These are phyloP conservation scores for Starmerella ratchasimensis DNA, from an alignment of 805 yeast genomes.

Conservation along the genomic window DNA sequence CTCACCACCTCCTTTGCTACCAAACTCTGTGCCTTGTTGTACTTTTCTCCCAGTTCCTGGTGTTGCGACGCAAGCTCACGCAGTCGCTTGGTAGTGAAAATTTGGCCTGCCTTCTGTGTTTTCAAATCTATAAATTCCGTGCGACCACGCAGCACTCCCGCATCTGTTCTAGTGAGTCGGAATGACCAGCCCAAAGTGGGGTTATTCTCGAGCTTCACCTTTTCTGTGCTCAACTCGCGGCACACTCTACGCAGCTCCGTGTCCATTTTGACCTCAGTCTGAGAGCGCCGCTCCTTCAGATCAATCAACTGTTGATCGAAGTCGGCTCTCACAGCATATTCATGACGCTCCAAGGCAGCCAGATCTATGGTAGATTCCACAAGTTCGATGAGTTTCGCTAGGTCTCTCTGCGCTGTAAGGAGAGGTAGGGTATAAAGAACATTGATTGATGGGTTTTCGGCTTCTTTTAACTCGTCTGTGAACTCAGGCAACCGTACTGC, in stretches of 20 bases:
- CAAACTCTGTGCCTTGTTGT: slow-evolving; percentile 59
- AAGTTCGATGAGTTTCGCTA: slow-evolving; percentile 62
- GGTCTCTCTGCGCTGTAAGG: slow-evolving; percentile 34
- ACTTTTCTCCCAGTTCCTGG: slow-evolving; percentile 45
- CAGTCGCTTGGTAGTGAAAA: slow-evolving; percentile 63
- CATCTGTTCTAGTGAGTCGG: slow-evolving; percentile 79
- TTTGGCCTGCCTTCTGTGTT: slow-evolving; percentile 91
- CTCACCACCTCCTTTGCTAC: slow-evolving; percentile 72
- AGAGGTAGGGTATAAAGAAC: slow-evolving; percentile 48
- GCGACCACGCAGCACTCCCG: slow-evolving; percentile 55
- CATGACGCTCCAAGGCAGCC: slow-evolving; percentile 65
- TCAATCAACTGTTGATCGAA: slow-evolving; percentile 64
- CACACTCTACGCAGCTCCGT: slow-evolving; percentile 50
- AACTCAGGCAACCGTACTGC: slow-evolving; percentile 58
- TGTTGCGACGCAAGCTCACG: slow-evolving; percentile 47
- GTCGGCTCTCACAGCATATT: slow-evolving; percentile 76
- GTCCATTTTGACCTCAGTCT: slow-evolving; percentile 44
- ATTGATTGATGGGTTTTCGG: slow-evolving; percentile 26
- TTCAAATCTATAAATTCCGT: slow-evolving; percentile 60
- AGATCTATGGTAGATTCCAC: slow-evolving; percentile 88
- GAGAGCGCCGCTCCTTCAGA: slow-evolving; percentile 41
- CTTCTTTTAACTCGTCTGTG: slow-evolving; percentile 36
- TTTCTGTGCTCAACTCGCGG: slow-evolving; percentile 69
- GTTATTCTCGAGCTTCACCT: slow-evolving; percentile 78
- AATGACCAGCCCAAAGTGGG: slow-evolving; percentile 88